Conservation (phyloP, 2,329 filamentous ascomycete species). For the Penicillium sp. region DNA sequence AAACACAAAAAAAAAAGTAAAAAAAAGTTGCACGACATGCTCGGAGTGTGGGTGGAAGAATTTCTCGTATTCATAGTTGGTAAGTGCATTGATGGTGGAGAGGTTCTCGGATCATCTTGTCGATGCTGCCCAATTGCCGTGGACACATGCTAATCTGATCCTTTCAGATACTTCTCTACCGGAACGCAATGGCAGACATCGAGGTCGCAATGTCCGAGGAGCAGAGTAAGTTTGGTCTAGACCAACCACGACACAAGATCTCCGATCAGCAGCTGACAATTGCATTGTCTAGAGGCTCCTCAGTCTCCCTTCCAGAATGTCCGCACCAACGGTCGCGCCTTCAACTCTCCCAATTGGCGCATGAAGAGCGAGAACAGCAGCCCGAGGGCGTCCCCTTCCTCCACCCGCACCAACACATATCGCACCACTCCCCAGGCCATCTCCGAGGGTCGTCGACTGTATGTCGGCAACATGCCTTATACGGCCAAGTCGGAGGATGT, state of each 20-base stretch:
- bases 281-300: conserved; percentile 20
- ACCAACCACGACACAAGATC: too few relatives aligned
- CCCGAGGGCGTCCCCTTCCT: conserved; percentile 26
- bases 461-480: conserved; percentile 53
- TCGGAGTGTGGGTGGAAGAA: neutral
- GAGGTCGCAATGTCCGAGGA: conserved; percentile 26
- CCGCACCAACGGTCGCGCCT: conserved; percentile 33
- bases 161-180: neutral
- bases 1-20: conserved; percentile 17
- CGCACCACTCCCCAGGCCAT: conserved; percentile 32
- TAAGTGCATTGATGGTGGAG: neutral
- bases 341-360: conserved; percentile 40
- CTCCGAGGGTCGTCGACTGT: conserved; percentile 42
- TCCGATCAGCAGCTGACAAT: too few relatives aligned
- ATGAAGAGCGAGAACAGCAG: conserved; percentile 34
- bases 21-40: neutral
- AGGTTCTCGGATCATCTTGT: too few relatives aligned
- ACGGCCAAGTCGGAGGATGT: conserved; percentile 49
- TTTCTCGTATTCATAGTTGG: neutral
- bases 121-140: neutral
- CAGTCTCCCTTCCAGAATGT: conserved; percentile 29
- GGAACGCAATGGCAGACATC: conserved; percentile 26
- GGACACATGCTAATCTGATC: neutral
- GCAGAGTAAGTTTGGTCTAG: conserved; percentile 27
- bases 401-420: conserved; percentile 27